Evolutionary conservation across 768 basidiomycete species (phyloP), one percentile per base, ranked within the genome.

Genomic region (Mycena vulgaris): DNA sequence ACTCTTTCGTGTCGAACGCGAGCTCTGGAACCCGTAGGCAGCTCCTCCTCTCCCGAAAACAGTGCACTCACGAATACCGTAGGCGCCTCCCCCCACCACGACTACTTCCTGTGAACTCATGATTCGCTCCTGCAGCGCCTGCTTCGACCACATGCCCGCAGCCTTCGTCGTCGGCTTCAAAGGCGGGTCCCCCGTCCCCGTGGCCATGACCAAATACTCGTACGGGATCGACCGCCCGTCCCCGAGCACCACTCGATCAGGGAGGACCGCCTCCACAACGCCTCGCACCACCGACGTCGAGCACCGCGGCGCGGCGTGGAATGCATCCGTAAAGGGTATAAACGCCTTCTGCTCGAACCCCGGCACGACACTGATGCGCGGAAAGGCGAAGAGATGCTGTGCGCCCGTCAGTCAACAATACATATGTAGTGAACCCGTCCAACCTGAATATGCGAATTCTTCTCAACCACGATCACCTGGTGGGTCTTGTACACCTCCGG

Each of bases 51-150:
- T 21, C 21, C 39, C 10, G 10, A 27, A 16, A 49, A 28, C 45
- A 47, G 45, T n/a, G 28, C 30, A 82, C 86, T 78, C 72, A 88
- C 87, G 86, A 40, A 90, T 82, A 1, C 90, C 89, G n/a, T 88
- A 85, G 2, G 90, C 87, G 0, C 90, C 90, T 14, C 87, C 89
- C n/a, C 90, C 90, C 5, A 89, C 79, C 21, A 90, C 79, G 13
- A 89, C 80, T 7, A 90, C 80, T 45, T 83, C 82, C 23, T 75
- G 76, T 0, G 87, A 83, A 14, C 66, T 48, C 25, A 71, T 62
- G n/a, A 86, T 76, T 6, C 69, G 76, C 33, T 75, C 49, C 66
- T 86, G 84, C 21, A 77, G 66, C 31, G 68, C 66, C 39, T 66
- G 75, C 66, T 33, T 48, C 37, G 56, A 72, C 76, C 28, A 53